Evolutionary conservation across 768 basidiomycete species (phyloP), one percentile per base, ranked within the genome.

Genomic region (Mycena haematopus): DNA sequence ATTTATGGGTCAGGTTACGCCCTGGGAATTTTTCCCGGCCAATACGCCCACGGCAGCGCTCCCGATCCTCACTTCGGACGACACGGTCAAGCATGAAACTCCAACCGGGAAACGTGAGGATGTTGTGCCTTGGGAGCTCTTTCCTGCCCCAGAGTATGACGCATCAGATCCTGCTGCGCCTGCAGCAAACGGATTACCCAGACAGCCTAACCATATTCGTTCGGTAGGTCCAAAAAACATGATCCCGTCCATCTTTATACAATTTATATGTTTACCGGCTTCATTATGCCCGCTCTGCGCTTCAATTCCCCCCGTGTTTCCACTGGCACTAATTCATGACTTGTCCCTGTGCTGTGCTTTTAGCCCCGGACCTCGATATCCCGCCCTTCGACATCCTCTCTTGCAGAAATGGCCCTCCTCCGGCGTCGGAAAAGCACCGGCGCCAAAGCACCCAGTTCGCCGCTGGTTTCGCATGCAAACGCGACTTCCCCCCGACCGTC

Each of bases 61-160:
- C 13, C 52, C 52, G 2, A 33, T 50, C n/a, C 29, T 58, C 10
- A 58, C 52, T 38, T 46, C 42, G 6, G 57, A 42, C 36, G 53
- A 64, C 29, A 22, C 52, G 3, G 52, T 52, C 2, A 51, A 31
- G 29, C 29, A 3, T 17, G 38, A 25, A 3, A 68, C 70, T 27
- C 56, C 68, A 15, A 70, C 70, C 2, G 75, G 72, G 8, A 71
- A 71, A 60, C 65, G 74, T 9, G 73, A 73, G 56, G 72, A 76
- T 46, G 75, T 77, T 17, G 65, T 70, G 55, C 76, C 76, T 62
- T 79, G 78, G 78, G 78, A 79, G 67, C 54, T 75, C 55, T 69
- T 68, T 40, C 75, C 75, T 27, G 68, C 75, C 73, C 50, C 65
- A 24, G 24, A 46, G 10, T 46, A 57, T 66, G 56, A 72, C 58